These are phyloP conservation scores for Davidsoniella australis DNA, from an alignment of 2,329 filamentous ascomycete genomes.

Conservation along the genomic window DNA sequence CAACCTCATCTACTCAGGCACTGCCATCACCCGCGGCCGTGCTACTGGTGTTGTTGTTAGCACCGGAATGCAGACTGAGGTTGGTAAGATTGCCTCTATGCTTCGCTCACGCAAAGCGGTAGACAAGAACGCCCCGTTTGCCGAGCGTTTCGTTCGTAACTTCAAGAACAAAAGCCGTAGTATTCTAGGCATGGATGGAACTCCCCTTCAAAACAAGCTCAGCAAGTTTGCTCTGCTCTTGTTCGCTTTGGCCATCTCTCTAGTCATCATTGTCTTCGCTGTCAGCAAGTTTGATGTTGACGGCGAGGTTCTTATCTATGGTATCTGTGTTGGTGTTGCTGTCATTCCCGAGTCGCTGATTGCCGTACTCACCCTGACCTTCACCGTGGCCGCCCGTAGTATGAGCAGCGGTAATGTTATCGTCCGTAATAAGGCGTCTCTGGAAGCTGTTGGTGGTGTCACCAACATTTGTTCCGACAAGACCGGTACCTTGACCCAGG, in stretches of 20 bases:
- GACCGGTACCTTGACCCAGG: conserved; percentile 49
- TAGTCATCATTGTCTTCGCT: conserved; percentile 45
- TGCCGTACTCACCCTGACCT: conserved; percentile 54
- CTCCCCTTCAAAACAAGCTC: conserved; percentile 69
- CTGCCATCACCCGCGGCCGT: conserved; percentile 54
- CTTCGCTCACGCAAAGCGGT: conserved; percentile 39
- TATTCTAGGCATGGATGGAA: conserved; percentile 53
- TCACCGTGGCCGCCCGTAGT: conserved; percentile 47
- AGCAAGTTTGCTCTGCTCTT: conserved; percentile 71
- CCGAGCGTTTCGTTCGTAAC: conserved; percentile 27
- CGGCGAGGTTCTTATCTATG: conserved; percentile 42
- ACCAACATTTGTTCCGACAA: conserved; percentile 57
- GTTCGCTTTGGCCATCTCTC: conserved; percentile 51
- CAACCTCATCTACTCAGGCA: conserved; percentile 56
- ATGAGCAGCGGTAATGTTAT: conserved; percentile 50
- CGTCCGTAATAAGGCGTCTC: conserved; percentile 45
- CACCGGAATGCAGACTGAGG: conserved; percentile 58
- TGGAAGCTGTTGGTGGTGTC: conserved; percentile 53
- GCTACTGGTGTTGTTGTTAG: conserved; percentile 51
- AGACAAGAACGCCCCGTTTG: conserved; percentile 21
- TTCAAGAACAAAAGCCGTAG: conserved; percentile 29
- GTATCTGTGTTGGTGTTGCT: conserved; percentile 43
- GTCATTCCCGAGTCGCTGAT: conserved; percentile 51
- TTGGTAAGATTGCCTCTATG: conserved; percentile 58
- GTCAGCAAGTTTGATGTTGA: conserved; percentile 35